Base-by-base conservation (phyloP, 352 stramenopile genomes). In the Plasmopara halstedii region DNA sequence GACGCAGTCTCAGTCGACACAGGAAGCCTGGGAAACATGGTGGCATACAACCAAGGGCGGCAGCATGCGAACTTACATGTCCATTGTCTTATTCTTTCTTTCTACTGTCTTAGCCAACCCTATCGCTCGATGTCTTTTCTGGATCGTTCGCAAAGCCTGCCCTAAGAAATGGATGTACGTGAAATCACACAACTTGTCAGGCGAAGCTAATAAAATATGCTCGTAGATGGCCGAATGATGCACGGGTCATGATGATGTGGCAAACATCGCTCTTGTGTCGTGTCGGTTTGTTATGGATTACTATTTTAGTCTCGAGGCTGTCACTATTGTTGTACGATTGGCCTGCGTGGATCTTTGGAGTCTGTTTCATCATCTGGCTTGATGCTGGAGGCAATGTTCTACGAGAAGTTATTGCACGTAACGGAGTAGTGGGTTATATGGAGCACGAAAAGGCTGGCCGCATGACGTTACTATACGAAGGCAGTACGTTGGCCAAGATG, bases 311-410 rank as follows among this genome's bases (percentile, higher is more conserved):
- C 9, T 84, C 77, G 26, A 58, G 68, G 5, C 49, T 88, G 20
- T 85, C 70, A 2, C 41, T 80, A 22, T 67, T 86, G 41, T 54
- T 88, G 22, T 70, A 75, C 23, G 53, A 84, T 17, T 86, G 70
- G 74, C 77, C 77, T 2, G 57, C 56, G n/a, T 85, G 70, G 73
- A 49, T 81, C 49, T 88, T 86, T 46, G 72, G 74, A 3, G 45
- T 84, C 14, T 82, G 56, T 39, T 74, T 88, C 44, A 70, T 88
- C 55, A 78, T 88, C 51, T 88, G 73, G 77, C 68, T 88, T 56
- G 72, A 88, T 59, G 53, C 72, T 0, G 66, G 42, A 0, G 70
- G 67, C 21, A 86, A 88, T 42, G 58, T 88, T 2, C 51, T 86
- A 33, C 58, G 74, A 27, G 56, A 73, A 55, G 70, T 85, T 10